These are phyloP conservation scores for Kernera saxatilis DNA, from an alignment of 345 rosid species.

Conservation along the genomic window DNA sequence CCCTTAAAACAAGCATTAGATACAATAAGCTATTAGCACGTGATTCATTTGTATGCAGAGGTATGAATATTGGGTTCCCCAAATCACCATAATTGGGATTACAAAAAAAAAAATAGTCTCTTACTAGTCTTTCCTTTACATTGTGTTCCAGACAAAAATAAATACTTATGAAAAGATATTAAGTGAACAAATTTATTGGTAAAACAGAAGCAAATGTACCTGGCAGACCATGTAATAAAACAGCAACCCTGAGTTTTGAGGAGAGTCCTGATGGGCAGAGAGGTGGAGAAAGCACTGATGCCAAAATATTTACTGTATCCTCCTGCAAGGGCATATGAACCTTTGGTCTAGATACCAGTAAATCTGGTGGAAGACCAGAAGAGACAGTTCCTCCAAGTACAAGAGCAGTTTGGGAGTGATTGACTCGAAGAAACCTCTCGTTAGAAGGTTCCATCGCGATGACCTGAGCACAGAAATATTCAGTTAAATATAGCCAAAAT, in stretches of 20 bases:
- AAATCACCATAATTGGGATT: not conserved
- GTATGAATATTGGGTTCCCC: not conserved
- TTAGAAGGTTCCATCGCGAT: constrained; percentile 89
- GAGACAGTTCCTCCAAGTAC: constrained; percentile 85
- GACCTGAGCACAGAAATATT: constrained; percentile 50
- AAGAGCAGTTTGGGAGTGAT: constrained; percentile 73
- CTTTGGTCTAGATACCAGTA: constrained; percentile 46
- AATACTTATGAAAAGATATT: not conserved
- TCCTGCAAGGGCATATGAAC: constrained; percentile 56
- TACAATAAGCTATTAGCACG: not conserved
- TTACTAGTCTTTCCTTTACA: not conserved
- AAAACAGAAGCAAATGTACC: constrained; percentile 40
- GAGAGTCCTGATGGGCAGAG: constrained; percentile 76
- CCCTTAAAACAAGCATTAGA: constrained; percentile 42
- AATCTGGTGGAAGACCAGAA: constrained; percentile 74
- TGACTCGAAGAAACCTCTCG: constrained; percentile 69
- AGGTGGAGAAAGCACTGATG: constrained; percentile 74
- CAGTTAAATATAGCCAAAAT: constrained; percentile 13
- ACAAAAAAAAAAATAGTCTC: not conserved
- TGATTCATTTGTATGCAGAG: not conserved
- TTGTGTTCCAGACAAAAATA: not conserved
- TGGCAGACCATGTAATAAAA: constrained; percentile 65
- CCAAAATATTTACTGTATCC: constrained; percentile 59
- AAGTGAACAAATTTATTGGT: not conserved
- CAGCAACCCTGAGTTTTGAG: constrained; percentile 85